Evolutionary conservation across 345 rosid species (phyloP).

Genomic region (Eucalyptus urophylla): DNA sequence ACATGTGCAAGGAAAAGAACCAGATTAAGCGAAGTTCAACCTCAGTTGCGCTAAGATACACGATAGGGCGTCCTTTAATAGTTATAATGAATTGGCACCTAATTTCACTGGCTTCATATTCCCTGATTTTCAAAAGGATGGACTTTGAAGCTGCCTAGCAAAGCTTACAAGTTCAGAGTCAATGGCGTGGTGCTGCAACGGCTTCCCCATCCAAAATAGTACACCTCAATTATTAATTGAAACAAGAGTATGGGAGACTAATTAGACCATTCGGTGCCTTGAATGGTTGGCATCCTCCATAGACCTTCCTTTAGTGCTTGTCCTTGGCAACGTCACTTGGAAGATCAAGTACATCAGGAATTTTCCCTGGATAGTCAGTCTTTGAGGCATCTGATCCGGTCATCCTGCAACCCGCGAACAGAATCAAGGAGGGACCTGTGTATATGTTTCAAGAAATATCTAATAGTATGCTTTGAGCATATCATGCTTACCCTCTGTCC

Average conservation of each 20-base stretch:
- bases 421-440: neutral
- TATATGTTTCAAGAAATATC: neutral
- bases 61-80: neutral
- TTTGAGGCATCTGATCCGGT: conserved; percentile 1
- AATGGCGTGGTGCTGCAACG: neutral
- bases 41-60: neutral
- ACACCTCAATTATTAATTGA: neutral
- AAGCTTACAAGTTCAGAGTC: neutral
- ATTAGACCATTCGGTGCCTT: neutral
- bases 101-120: neutral
- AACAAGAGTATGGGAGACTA: neutral
- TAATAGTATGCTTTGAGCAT: neutral
- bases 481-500: conserved; percentile 16
- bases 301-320: neutral
- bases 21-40: neutral
- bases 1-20: neutral
- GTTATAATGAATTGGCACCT: neutral
- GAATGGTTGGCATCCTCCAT: neutral
- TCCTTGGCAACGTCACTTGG: conserved; percentile 1
- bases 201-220: neutral
- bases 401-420: neutral
- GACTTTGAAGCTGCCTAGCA: neutral
- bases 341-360: neutral
- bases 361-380: conserved; percentile 1
- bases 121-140: neutral